Percentiles rank a stretch among this genome's conserved stretches.
Evolutionary conservation across 805 yeast genomes (phyloP).

Genomic region (Ogataea zsoltii): DNA sequence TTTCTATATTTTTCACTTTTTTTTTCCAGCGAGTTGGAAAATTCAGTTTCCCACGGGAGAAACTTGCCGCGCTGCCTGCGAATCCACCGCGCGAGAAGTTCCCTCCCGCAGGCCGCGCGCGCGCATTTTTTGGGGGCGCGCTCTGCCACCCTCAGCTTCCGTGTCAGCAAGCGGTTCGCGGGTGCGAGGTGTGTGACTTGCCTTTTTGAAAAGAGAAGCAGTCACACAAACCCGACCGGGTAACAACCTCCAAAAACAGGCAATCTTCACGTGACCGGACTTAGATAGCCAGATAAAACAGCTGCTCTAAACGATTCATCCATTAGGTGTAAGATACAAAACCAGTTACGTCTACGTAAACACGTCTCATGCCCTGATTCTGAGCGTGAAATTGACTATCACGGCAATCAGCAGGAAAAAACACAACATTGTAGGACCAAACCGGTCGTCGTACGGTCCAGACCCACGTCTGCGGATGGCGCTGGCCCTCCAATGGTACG

Average conservation of each 20-base stretch:
- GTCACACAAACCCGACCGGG: slow-evolving; percentile 2
- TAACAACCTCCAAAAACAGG: neutral
- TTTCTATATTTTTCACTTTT: slow-evolving; percentile 7
- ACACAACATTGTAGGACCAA: slow-evolving; percentile 98
- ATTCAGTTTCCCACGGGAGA: neutral
- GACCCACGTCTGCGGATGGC: slow-evolving; percentile 97
- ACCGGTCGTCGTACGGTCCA: slow-evolving; percentile 98
- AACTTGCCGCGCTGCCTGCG: neutral
- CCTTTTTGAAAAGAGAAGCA: neutral
- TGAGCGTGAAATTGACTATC: slow-evolving; percentile 84
- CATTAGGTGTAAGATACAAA: too few relatives aligned
- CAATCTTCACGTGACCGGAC: neutral
- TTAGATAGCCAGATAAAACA: neutral
- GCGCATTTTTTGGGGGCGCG: neutral
- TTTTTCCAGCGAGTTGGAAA: neutral
- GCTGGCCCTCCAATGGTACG: slow-evolving; percentile 99
- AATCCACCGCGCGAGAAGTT: neutral
- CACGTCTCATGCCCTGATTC: slow-evolving; percentile 66
- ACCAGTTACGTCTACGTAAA: too few relatives aligned
- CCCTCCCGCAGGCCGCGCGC: neutral
- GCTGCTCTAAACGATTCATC: neutral
- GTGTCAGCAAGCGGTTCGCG: slow-evolving; percentile 3
- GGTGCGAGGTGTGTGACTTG: slow-evolving; percentile 3
- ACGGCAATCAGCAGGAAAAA: slow-evolving; percentile 91
- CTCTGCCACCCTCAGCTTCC: slow-evolving; percentile 2